Conservation (phyloP, 768 basidiomycete species). For the Suillus subaureus region DNA sequence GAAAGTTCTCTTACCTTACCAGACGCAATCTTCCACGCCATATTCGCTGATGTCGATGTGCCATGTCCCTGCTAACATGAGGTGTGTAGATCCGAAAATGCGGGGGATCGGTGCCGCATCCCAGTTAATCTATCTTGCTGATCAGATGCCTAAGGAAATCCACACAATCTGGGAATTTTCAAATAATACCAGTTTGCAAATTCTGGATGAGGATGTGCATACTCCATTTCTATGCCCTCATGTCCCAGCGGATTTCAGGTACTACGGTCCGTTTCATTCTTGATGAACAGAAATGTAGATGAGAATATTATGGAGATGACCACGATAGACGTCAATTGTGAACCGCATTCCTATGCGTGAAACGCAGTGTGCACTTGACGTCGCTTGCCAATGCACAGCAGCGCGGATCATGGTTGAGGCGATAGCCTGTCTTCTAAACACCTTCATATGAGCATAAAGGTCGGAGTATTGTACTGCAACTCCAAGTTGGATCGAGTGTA, state of each 20-base stretch:
- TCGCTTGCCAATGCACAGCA: neutral
- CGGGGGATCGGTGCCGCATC: neutral
- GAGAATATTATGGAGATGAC: neutral
- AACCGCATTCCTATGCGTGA: neutral
- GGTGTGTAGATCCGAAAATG: neutral
- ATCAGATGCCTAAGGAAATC: neutral
- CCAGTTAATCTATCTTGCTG: neutral
- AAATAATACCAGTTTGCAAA: neutral
- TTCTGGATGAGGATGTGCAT: neutral
- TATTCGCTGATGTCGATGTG: constrained; percentile 13
- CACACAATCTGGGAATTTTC: neutral
- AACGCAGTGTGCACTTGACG: neutral
- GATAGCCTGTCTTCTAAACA: neutral
- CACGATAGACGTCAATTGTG: neutral
- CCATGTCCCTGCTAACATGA: constrained; percentile 27
- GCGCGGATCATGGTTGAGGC: neutral
- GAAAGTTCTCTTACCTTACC: constrained; percentile 13
- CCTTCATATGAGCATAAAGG: neutral
- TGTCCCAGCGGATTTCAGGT: neutral
- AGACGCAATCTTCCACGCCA: constrained; percentile 9
- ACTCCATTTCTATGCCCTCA: neutral
- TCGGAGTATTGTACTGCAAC: neutral
- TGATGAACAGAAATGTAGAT: neutral
- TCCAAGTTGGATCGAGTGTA: neutral
- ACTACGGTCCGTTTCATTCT: neutral